Percentiles rank a stretch among this genome's conserved stretches.
phyloP scores from a whole-genome alignment of 768 basidiomycete genomes.

The Heimioporus sp. region DNA sequence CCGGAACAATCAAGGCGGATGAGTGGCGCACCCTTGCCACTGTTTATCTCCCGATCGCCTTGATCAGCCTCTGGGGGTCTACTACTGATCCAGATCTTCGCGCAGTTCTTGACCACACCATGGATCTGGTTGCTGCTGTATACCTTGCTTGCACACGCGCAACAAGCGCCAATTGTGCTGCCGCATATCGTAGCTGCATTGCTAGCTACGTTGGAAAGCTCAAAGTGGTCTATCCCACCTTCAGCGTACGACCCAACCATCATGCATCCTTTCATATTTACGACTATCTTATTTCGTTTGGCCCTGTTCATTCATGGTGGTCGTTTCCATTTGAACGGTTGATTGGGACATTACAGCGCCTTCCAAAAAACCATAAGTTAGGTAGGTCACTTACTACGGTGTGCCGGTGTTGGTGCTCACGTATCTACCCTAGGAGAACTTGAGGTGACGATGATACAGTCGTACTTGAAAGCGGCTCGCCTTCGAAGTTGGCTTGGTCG shows the following conservation, averaged over 20 bases:
- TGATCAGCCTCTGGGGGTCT: constrained; percentile 32
- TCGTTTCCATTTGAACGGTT: constrained; percentile 24
- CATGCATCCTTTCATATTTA: constrained; percentile 32
- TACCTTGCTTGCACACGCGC: constrained; percentile 19
- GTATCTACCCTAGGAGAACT: constrained; percentile 15
- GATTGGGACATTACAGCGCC: constrained; percentile 20
- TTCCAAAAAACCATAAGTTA: constrained; percentile 22
- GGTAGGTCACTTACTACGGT: constrained; percentile 33
- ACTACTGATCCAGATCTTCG: background rate
- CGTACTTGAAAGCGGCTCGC: constrained; percentile 13
- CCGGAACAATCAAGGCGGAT: constrained; percentile 37
- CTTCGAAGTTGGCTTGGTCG: constrained; percentile 15
- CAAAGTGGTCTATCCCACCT: constrained; percentile 10
- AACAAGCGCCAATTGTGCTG: background rate
- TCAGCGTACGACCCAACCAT: constrained; percentile 21
- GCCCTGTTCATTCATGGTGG: constrained; percentile 37
- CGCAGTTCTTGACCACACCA: constrained; percentile 23
- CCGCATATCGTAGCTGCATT: constrained; percentile 15
- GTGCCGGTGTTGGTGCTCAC: too few species aligned
- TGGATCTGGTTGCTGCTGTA: constrained; percentile 29
- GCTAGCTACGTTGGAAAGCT: constrained; percentile 20
- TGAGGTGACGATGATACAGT: constrained; percentile 8
- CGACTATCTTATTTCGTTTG: constrained; percentile 34
- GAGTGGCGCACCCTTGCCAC: constrained; percentile 33
- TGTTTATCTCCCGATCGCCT: constrained; percentile 33